Evolutionary conservation across 148 eudicot genomes (phyloP).

Genomic region (Mesembryanthemum crystallinum): DNA sequence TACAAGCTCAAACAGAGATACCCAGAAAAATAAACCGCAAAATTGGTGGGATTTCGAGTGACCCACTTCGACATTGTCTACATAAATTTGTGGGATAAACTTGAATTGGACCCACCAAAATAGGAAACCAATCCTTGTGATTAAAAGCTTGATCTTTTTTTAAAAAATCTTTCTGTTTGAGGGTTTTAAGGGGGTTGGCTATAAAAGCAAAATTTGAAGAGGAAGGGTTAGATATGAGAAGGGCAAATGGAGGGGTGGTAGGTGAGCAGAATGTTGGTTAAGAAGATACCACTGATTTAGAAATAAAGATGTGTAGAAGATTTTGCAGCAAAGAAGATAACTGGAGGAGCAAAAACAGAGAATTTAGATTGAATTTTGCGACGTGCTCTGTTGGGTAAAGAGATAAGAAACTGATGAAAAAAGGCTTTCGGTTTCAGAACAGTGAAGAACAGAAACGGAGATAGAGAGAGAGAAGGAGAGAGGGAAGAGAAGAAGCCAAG

Average conservation of each 20-base stretch:
- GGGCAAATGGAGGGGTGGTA: constrained; percentile 21
- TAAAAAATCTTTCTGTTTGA: not conserved
- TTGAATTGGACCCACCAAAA: constrained; percentile 16
- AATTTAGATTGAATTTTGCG: constrained; percentile 7
- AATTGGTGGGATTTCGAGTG: constrained; percentile 23
- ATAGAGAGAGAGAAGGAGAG: not conserved
- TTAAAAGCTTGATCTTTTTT: constrained; percentile 6
- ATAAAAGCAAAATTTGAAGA: not conserved
- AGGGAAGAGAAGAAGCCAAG: not conserved
- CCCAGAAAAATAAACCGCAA: constrained; percentile 21
- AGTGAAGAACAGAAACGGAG: constrained; percentile 10
- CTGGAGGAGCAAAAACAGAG: not conserved
- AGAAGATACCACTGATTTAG: constrained; percentile 9
- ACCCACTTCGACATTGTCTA: constrained; percentile 34
- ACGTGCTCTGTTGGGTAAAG: not conserved
- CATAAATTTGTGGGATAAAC: constrained; percentile 12
- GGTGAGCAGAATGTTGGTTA: constrained; percentile 28
- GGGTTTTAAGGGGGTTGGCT: not conserved
- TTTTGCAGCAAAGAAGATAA: not conserved
- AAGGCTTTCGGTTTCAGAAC: not conserved
- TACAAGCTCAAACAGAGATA: constrained; percentile 10
- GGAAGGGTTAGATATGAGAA: not conserved
- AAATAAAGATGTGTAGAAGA: too few relatives aligned
- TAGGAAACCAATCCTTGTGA: constrained; percentile 5
- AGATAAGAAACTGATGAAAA: not conserved